Evolutionary conservation across 176 grass and related monocot species (phyloP).

Genomic region (Carex parvula): DNA sequence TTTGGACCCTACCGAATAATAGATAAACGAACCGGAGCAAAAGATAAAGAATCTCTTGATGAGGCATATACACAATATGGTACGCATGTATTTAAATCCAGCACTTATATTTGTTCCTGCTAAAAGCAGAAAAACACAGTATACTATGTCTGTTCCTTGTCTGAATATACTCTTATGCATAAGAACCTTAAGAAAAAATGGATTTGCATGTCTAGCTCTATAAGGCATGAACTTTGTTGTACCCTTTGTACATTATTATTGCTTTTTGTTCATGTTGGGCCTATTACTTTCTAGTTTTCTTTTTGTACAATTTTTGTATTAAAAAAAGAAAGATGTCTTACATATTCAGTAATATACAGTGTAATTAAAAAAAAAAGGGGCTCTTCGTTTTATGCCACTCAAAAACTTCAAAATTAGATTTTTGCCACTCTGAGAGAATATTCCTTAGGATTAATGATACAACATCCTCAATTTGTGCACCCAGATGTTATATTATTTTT

Average conservation of each 20-base stretch:
- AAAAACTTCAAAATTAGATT: too few relatives aligned
- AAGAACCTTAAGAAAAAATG: not conserved
- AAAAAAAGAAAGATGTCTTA: not conserved
- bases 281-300: not conserved
- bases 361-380: not conserved
- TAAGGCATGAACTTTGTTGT: not conserved
- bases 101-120: not conserved
- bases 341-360: not conserved
- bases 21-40: conserved; percentile 63
- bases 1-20: conserved; percentile 62
- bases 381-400: too few relatives aligned
- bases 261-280: not conserved
- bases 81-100: not conserved
- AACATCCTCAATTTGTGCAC: too few relatives aligned
- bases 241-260: not conserved
- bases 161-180: not conserved
- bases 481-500: too few relatives aligned
- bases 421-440: too few relatives aligned
- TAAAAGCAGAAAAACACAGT: not conserved
- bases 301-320: not conserved
- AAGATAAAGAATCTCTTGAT: conserved; percentile 46
- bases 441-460: too few relatives aligned
- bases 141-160: not conserved
- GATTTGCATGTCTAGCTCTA: not conserved
- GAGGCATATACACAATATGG: conserved; percentile 14